Conservation (phyloP, 2,329 filamentous ascomycete genomes). For the Onygena corvina region DNA sequence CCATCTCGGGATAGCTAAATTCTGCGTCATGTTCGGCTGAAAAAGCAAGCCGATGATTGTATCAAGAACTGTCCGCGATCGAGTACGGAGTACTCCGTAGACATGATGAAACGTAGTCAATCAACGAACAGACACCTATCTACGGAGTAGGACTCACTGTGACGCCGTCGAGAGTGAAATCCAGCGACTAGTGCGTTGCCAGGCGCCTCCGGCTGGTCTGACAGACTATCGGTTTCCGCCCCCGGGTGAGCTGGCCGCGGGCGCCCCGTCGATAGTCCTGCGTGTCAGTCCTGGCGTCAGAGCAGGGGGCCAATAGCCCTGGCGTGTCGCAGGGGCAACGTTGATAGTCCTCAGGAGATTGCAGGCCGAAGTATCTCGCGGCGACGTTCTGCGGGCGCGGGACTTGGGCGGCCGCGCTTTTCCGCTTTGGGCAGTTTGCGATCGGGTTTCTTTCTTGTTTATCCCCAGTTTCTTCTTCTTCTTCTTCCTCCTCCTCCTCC, state of each 20-base stretch:
- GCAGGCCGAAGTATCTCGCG: not conserved
- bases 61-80: too few species aligned
- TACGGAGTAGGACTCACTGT: too few species aligned
- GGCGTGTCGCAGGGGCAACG: too few species aligned
- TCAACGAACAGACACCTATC: too few species aligned
- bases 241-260: not conserved
- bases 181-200: not conserved
- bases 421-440: constrained; percentile 3
- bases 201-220: not conserved
- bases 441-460: not conserved
- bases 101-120: too few species aligned
- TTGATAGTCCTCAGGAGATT: too few species aligned
- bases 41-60: too few species aligned
- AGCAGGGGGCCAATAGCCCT: too few species aligned
- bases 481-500: not conserved
- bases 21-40: too few species aligned
- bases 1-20: too few species aligned
- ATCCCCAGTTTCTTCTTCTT: not conserved
- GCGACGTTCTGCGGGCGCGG: not conserved
- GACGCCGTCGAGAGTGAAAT: too few species aligned
- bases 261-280: not conserved
- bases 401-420: not conserved
- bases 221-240: not conserved
- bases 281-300: not conserved
- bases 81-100: too few species aligned